These are phyloP conservation scores for Strobilomyces dryophilus DNA, from an alignment of 768 basidiomycete species.

Conservation along the genomic window DNA sequence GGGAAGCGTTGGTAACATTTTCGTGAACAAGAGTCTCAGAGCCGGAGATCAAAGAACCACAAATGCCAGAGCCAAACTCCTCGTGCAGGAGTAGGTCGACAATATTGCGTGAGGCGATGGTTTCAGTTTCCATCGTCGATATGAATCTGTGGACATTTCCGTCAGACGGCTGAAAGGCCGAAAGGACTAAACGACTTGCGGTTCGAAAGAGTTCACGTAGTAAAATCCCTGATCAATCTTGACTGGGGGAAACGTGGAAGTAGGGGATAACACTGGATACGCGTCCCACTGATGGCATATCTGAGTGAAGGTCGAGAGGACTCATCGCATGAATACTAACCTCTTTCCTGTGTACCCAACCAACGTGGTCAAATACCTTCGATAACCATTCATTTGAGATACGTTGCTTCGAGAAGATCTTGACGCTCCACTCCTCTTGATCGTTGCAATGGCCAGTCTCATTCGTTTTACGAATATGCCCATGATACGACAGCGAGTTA, in stretches of 20 bases:
- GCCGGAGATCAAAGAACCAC: constrained; percentile 41
- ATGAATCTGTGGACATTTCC: constrained; percentile 50
- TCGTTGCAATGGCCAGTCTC: constrained; percentile 20
- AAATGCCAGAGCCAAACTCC: constrained; percentile 68
- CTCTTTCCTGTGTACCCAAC: constrained; percentile 83
- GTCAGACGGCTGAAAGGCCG: background rate
- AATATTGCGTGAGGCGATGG: constrained; percentile 74
- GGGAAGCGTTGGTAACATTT: constrained; percentile 9
- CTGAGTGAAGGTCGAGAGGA: constrained; percentile 4
- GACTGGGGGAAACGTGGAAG: constrained; percentile 66
- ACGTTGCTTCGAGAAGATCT: constrained; percentile 74
- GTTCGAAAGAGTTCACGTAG: constrained; percentile 91
- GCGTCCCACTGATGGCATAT: constrained; percentile 63
- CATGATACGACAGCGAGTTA: constrained; percentile 83
- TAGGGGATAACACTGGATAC: constrained; percentile 71
- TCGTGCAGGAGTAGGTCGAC: constrained; percentile 77
- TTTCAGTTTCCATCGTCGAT: constrained; percentile 94
- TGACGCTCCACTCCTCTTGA: constrained; percentile 62
- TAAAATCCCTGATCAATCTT: constrained; percentile 76
- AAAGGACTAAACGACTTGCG: constrained; percentile 45
- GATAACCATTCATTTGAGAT: constrained; percentile 70
- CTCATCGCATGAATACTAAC: constrained; percentile 29
- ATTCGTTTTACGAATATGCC: constrained; percentile 37
- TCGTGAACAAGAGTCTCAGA: constrained; percentile 13
- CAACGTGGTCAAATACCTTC: constrained; percentile 62